These are phyloP conservation scores for Chaetomium strumarium DNA, from an alignment of 2,329 filamentous ascomycete genomes.

Conservation along the genomic window DNA sequence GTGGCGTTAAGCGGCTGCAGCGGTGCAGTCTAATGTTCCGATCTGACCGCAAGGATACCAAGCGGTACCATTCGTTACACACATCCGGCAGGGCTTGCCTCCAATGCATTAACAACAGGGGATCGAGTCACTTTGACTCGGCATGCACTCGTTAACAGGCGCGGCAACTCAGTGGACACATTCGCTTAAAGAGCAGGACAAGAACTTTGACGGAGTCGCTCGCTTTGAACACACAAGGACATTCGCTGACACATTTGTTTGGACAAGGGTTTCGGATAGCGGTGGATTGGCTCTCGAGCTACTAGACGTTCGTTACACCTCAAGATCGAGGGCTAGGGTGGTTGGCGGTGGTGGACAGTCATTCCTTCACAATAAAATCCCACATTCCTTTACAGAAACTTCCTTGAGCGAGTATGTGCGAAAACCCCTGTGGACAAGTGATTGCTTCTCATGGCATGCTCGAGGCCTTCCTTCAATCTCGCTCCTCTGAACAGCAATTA, in stretches of 20 bases:
- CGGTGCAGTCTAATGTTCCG: not conserved
- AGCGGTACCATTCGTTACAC: slow-evolving; percentile 2
- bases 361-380: slow-evolving; percentile 13
- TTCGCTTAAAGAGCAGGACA: slow-evolving; percentile 1
- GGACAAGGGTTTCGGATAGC: slow-evolving; percentile 4
- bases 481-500: too few relatives aligned
- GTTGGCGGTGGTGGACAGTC: slow-evolving; percentile 14
- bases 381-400: not conserved
- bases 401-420: not conserved
- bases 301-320: slow-evolving; percentile 10
- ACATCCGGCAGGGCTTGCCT: not conserved
- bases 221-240: not conserved
- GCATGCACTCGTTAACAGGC: not conserved
- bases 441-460: too few relatives aligned
- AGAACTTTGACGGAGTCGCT: not conserved
- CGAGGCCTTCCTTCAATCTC: too few relatives aligned
- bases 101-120: not conserved
- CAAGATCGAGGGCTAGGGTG: slow-evolving; percentile 3
- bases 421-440: too few relatives aligned
- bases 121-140: not conserved
- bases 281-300: slow-evolving; percentile 6
- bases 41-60: not conserved
- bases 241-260: not conserved
- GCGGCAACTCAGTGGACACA: not conserved
- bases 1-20: slow-evolving; percentile 4